phyloP scores from a whole-genome alignment of 106 monocot genomes.

The Phalaenopsis aphrodite region DNA sequence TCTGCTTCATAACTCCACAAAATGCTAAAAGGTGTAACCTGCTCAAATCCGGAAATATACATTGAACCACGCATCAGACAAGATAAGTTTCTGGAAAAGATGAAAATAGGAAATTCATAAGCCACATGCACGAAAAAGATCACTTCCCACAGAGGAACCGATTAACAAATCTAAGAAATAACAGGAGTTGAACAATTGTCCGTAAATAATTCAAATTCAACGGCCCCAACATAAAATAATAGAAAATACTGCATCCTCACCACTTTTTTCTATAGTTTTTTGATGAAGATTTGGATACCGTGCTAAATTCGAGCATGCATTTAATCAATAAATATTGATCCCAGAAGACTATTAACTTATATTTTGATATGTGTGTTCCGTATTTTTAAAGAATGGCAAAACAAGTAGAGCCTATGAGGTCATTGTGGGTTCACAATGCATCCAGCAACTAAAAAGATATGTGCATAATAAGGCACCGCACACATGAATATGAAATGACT shows the following conservation, averaged over 20 bases:
- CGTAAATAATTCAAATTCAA: not conserved
- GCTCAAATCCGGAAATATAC: constrained; percentile 12
- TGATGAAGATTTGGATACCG: too few species aligned
- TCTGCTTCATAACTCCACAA: constrained; percentile 58
- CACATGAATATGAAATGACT: not conserved
- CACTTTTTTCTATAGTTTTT: too few species aligned
- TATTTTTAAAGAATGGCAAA: not conserved
- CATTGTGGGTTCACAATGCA: not conserved
- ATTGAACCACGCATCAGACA: not conserved
- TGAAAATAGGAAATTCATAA: not conserved
- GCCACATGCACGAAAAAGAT: not conserved
- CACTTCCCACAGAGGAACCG: not conserved
- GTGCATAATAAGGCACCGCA: not conserved
- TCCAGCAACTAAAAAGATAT: not conserved
- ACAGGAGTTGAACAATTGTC: too few species aligned
- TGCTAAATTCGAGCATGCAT: too few species aligned
- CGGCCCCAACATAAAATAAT: too few species aligned
- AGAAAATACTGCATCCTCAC: too few species aligned
- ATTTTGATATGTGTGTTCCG: too few species aligned
- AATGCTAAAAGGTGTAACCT: constrained; percentile 31
- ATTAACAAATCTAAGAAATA: too few species aligned
- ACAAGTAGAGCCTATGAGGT: not conserved
- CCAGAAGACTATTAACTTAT: too few species aligned
- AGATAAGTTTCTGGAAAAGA: not conserved
- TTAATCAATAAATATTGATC: too few species aligned